Conservation (phyloP, 805 yeast genomes). For the Cephaloascus fragrans region DNA sequence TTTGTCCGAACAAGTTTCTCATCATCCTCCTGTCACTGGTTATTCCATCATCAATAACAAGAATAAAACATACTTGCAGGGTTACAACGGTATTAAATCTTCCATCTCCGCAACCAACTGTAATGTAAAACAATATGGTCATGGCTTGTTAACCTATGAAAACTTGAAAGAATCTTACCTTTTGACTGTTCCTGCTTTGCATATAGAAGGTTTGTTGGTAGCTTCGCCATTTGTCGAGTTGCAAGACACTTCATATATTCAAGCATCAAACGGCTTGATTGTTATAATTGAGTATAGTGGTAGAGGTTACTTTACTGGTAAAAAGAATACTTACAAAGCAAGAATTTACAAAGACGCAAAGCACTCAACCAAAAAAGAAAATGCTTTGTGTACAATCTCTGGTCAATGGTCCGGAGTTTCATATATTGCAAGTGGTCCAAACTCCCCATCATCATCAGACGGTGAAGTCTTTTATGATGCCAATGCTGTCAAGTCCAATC, state of each 20-base stretch:
- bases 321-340: constrained; percentile 88
- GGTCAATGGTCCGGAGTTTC: constrained; percentile 93
- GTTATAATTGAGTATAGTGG: constrained; percentile 77
- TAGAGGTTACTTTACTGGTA: constrained; percentile 91
- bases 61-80: constrained; percentile 63
- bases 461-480: constrained; percentile 60
- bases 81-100: constrained; percentile 85
- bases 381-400: constrained; percentile 65
- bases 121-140: constrained; percentile 87
- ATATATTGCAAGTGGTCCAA: constrained; percentile 47
- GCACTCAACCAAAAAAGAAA: constrained; percentile 39
- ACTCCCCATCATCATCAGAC: constrained; percentile 27
- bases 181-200: constrained; percentile 88
- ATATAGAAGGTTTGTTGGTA: constrained; percentile 84
- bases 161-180: constrained; percentile 59
- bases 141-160: constrained; percentile 63
- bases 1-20: constrained; percentile 88
- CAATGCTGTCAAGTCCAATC: constrained; percentile 35
- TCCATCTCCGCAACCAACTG: constrained; percentile 69
- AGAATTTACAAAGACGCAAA: constrained; percentile 50
- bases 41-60: constrained; percentile 71
- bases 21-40: constrained; percentile 97
- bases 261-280: constrained; percentile 68
- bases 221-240: constrained; percentile 94
- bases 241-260: constrained; percentile 81